Base-by-base conservation (phyloP, 1,284 basidiomycete species). In the Pseudozyma pruni region DNA sequence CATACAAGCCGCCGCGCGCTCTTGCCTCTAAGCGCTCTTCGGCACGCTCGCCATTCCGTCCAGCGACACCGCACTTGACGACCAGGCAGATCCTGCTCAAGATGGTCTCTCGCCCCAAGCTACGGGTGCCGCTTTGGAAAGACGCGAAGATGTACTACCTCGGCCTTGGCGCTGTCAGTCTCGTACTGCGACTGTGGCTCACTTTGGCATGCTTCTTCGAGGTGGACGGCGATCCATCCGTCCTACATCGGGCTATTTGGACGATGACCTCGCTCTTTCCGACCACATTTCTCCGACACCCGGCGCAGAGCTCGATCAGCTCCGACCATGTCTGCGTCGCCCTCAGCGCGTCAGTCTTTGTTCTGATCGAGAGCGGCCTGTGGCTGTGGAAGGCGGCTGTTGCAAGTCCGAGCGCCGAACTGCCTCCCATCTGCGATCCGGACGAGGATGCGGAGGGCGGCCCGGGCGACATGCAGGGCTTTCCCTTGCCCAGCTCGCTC, bases 301-400 rank as follows among this genome's bases (percentile, higher is more conserved):
- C 71, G 10, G 71, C 71, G 3, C 59, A 62, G 32, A 62, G 61
- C 40, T 70, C 67, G 11, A 74, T 74, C 55, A 61, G 67, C 44
- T 70, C 61, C 13, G 71, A 74, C 25, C 61, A 74, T 22, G 53
- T 70, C 1, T 59, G 66, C 37, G 61, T 70, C 8, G 60, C 59
- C 13, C 22, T 66, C 7, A 67, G 71, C 48, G 46, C 45, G 8
- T 34, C 41, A 0, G 37, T 48, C 19, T 67, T 51, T 27, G 69
- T 74, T 33, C 49, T 64, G 4, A 19, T 72, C 47, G 69, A 72
- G 38, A 59, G 58, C 37, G 69, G 69, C 5, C n/a, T 72, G 3
- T 72, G 62, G 62, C 20, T 72, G 10, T 67, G 62, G 54, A 62
- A 59, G 40, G 40, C 48, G 10, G 69, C 59, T 17, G 38, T 40